These are phyloP conservation scores for Mycena sanguinolenta DNA, from an alignment of 768 basidiomycete species.

Conservation along the genomic window DNA sequence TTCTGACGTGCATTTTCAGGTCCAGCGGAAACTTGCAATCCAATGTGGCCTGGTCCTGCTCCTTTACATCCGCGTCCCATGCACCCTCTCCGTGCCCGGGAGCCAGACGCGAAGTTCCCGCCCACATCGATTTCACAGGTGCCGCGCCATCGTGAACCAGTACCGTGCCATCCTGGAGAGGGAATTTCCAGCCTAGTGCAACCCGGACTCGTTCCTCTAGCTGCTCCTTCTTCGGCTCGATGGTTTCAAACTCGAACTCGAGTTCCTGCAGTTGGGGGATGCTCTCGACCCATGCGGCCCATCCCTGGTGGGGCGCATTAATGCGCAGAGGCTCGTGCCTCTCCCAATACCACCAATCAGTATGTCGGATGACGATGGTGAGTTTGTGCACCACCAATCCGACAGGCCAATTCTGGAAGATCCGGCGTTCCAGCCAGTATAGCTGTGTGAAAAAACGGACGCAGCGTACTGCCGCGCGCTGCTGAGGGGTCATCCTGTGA, in stretches of 20 bases:
- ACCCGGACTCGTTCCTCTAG: constrained; percentile 25
- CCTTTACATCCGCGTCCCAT: background rate
- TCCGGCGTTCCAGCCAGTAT: constrained; percentile 36
- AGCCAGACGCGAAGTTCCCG: constrained; percentile 16
- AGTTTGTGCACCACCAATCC: constrained; percentile 27
- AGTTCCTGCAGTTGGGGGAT: constrained; percentile 35
- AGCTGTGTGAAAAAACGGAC: constrained; percentile 42
- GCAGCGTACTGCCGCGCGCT: constrained; percentile 33
- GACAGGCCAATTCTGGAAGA: constrained; percentile 4
- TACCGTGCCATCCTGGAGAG: background rate
- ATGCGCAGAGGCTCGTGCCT: constrained; percentile 29
- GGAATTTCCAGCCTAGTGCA: constrained; percentile 29
- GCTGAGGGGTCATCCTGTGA: constrained; percentile 30
- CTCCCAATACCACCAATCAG: constrained; percentile 46
- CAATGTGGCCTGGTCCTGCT: background rate
- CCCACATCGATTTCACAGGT: constrained; percentile 22
- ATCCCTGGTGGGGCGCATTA: constrained; percentile 15
- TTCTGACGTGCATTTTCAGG: constrained; percentile 22
- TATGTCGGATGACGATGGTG: constrained; percentile 37
- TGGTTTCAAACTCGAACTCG: constrained; percentile 42
- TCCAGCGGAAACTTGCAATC: constrained; percentile 1
- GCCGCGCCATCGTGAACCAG: constrained; percentile 27
- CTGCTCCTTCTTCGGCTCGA: constrained; percentile 41
- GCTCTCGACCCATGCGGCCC: constrained; percentile 30
- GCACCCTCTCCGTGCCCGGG: constrained; percentile 2